phyloP scores from a whole-genome alignment of 2,329 filamentous ascomycete species.

The Didymosphaeria variabile region DNA sequence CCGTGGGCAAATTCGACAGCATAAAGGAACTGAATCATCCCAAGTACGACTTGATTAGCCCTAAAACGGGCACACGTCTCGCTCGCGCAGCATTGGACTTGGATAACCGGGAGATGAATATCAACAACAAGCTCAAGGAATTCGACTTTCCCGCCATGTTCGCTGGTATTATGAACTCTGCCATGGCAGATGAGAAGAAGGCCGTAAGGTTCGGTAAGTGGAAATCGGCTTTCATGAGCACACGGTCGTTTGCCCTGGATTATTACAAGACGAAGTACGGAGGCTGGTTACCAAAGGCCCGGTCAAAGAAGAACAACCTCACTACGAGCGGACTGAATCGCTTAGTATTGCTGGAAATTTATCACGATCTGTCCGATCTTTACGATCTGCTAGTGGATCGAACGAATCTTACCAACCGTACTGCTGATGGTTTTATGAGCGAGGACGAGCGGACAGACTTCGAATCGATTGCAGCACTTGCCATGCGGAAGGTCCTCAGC shows the following conservation, averaged over 20 bases:
- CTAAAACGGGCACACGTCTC: constrained; percentile 77
- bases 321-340: constrained; percentile 88
- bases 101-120: constrained; percentile 72
- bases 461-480: constrained; percentile 69
- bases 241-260: constrained; percentile 75
- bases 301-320: constrained; percentile 89
- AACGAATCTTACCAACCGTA: constrained; percentile 77
- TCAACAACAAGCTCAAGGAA: constrained; percentile 78
- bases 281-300: constrained; percentile 90
- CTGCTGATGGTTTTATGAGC: constrained; percentile 72
- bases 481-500: constrained; percentile 79
- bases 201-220: constrained; percentile 84
- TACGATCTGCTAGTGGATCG: constrained; percentile 92
- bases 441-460: constrained; percentile 61
- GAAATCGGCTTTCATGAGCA: constrained; percentile 76
- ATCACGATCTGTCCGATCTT: constrained; percentile 83
- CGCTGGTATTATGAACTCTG: constrained; percentile 85
- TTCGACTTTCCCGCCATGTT: constrained; percentile 95
- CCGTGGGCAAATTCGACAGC: constrained; percentile 82
- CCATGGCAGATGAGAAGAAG: constrained; percentile 77
- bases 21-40: constrained; percentile 74
- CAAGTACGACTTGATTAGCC: constrained; percentile 75
- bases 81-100: constrained; percentile 85
- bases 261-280: constrained; percentile 75
- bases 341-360: constrained; percentile 80